These are phyloP conservation scores for Epichloe amarillans DNA, from an alignment of 2,329 filamentous ascomycete genomes.

Conservation along the genomic window DNA sequence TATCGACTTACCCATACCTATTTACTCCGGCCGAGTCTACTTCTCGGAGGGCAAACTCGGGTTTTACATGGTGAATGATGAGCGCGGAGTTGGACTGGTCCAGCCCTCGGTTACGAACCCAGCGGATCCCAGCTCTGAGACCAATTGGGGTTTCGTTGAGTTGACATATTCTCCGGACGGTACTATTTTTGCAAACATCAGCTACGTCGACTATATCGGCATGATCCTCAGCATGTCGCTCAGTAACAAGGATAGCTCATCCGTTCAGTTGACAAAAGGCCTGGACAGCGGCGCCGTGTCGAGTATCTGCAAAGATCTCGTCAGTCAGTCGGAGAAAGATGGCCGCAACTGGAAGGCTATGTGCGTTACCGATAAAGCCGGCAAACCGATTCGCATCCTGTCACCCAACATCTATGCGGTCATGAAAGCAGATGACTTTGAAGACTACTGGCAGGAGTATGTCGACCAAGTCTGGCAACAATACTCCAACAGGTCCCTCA, in stretches of 20 bases:
- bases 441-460: constrained; percentile 30
- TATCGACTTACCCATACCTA: constrained; percentile 26
- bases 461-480: constrained; percentile 32
- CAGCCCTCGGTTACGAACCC: constrained; percentile 33
- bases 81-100: constrained; percentile 25
- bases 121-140: constrained; percentile 26
- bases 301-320: constrained; percentile 28
- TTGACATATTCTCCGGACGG: constrained; percentile 28
- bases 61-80: constrained; percentile 27
- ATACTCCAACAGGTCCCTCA: constrained; percentile 25
- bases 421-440: constrained; percentile 22
- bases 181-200: constrained; percentile 34
- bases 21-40: constrained; percentile 30
- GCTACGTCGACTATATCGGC: constrained; percentile 37
- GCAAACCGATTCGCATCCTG: constrained; percentile 29
- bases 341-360: constrained; percentile 30
- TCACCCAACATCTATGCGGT: constrained; percentile 29
- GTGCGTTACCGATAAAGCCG: constrained; percentile 25
- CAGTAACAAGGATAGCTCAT: constrained; percentile 19
- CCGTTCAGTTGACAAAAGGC: constrained; percentile 26
- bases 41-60: constrained; percentile 28
- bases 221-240: constrained; percentile 37
- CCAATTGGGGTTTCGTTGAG: constrained; percentile 38
- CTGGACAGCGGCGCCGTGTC: constrained; percentile 22
- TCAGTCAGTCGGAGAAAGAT: constrained; percentile 23